phyloP scores from a whole-genome alignment of 345 rosid genomes.

The Cardamine resedifolia region DNA sequence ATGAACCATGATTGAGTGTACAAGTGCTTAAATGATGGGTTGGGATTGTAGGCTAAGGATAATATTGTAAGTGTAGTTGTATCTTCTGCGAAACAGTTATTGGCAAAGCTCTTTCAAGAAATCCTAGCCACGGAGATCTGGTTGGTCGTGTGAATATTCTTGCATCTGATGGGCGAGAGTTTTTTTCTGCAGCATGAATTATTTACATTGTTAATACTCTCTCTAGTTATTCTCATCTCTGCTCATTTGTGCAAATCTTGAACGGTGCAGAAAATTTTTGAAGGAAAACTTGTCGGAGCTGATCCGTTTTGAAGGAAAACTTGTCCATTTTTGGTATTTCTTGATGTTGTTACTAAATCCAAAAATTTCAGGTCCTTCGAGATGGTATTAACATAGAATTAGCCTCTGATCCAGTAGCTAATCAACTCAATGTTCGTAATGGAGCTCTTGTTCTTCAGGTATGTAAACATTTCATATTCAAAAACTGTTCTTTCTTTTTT shows the following conservation, averaged over 20 bases:
- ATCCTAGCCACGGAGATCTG: conserved; percentile 71
- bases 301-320: conserved; percentile 74
- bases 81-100: conserved; percentile 51
- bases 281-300: conserved; percentile 87
- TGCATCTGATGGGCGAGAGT: conserved; percentile 90
- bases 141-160: conserved; percentile 93
- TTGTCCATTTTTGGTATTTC: conserved; percentile 1
- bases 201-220: not conserved
- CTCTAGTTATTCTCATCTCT: conserved; percentile 23
- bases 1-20: not conserved
- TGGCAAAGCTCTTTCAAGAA: conserved; percentile 88
- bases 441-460: conserved; percentile 93
- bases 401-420: conserved; percentile 85
- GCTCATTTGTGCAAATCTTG: conserved; percentile 27
- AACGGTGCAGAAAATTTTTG: conserved; percentile 90
- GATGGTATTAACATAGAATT: conserved; percentile 81
- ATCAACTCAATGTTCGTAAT: conserved; percentile 86
- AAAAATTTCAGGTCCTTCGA: conserved; percentile 60
- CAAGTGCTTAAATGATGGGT: not conserved
- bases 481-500: not conserved
- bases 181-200: not conserved
- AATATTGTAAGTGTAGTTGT: not conserved
- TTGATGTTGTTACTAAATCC: conserved; percentile 20
- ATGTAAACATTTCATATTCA: not conserved
- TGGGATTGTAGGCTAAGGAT: not conserved